Evolutionary conservation across 805 yeast species (phyloP).

Genomic region (Candida boidinii): DNA sequence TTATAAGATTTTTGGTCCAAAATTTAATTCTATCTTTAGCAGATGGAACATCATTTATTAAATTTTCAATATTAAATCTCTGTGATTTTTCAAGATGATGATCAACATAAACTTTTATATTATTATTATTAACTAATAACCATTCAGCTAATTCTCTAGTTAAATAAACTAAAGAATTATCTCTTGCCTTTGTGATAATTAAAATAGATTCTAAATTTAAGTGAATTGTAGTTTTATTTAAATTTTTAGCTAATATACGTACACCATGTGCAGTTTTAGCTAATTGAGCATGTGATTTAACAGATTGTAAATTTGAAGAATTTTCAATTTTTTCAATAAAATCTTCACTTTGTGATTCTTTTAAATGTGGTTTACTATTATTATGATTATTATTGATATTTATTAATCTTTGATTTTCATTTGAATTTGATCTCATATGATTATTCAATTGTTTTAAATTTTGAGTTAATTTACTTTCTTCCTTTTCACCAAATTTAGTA

Average conservation of each 20-base stretch:
- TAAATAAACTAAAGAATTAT: slow-evolving; percentile 63
- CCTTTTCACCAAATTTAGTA: too few species aligned
- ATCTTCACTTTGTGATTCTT: too few species aligned
- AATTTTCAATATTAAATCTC: slow-evolving; percentile 51
- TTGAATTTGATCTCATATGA: too few species aligned
- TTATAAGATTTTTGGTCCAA: slow-evolving; percentile 61
- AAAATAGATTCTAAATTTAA: slow-evolving; percentile 62
- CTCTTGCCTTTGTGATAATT: slow-evolving; percentile 87
- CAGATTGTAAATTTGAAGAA: slow-evolving; percentile 45
- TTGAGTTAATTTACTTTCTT: too few species aligned
- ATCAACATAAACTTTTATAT: slow-evolving; percentile 58
- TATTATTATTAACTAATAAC: slow-evolving; percentile 36
- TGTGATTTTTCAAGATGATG: slow-evolving; percentile 50
- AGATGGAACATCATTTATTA: slow-evolving; percentile 38
- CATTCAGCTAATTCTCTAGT: slow-evolving; percentile 78
- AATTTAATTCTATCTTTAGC: slow-evolving; percentile 41
- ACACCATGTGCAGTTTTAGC: slow-evolving; percentile 81
- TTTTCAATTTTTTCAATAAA: too few species aligned
- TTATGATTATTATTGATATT: too few species aligned
- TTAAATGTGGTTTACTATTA: too few species aligned
- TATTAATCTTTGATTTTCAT: too few species aligned
- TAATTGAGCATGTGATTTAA: slow-evolving; percentile 62
- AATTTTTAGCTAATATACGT: slow-evolving; percentile 61
- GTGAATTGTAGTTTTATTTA: slow-evolving; percentile 63
- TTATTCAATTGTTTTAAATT: too few species aligned